Percentiles rank a stretch among this genome's conserved stretches.
Conservation (phyloP, 164 flowering plant species). For the Magnolia officinalis region DNA sequence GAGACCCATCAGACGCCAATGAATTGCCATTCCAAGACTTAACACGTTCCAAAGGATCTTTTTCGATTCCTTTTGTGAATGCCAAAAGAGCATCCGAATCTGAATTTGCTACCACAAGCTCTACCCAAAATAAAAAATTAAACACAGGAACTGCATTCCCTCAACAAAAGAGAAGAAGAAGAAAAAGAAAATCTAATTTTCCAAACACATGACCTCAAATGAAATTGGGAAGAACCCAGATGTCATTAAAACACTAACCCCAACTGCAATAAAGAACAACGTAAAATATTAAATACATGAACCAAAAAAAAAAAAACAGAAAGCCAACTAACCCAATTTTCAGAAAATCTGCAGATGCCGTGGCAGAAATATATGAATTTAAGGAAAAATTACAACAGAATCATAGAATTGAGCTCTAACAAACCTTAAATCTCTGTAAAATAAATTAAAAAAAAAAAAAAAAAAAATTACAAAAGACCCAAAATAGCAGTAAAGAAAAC, state of each 20-base stretch:
- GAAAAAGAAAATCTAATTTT: background rate
- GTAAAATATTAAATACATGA: background rate
- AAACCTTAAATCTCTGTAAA: background rate
- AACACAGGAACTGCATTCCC: slow-evolving; percentile 40
- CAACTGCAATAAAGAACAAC: background rate
- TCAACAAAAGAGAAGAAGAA: slow-evolving; percentile 3
- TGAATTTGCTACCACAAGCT: slow-evolving; percentile 29
- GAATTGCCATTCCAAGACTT: slow-evolving; percentile 54
- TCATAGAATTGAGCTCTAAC: background rate
- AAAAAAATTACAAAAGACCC: background rate
- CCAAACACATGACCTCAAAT: background rate
- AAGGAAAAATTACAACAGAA: background rate
- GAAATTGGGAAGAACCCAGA: background rate
- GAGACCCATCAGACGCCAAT: slow-evolving; percentile 51
- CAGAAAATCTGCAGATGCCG: background rate
- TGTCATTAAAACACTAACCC: background rate
- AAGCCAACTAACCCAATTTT: background rate
- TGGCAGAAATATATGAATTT: background rate
- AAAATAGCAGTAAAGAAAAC: background rate
- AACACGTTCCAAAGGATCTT: slow-evolving; percentile 39
- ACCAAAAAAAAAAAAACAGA: background rate
- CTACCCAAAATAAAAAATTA: slow-evolving; percentile 32
- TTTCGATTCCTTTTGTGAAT: slow-evolving; percentile 29
- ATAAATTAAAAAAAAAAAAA: too few species aligned
- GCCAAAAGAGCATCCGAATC: slow-evolving; percentile 60